phyloP scores from a whole-genome alignment of 441 rosid genomes.

The Pelargonium australe region DNA sequence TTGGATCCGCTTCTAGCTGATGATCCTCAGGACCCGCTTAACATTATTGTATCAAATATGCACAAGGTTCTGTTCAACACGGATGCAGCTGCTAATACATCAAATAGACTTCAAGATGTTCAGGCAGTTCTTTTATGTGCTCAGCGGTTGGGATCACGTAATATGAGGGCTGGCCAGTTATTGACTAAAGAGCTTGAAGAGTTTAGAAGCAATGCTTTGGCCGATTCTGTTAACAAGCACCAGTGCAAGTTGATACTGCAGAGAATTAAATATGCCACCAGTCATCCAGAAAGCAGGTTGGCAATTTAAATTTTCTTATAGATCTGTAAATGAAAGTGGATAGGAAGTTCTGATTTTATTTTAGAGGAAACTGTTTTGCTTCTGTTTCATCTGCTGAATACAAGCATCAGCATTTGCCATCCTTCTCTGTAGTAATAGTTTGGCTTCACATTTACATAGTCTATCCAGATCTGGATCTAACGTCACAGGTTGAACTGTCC shows the following conservation, averaged over 20 bases:
- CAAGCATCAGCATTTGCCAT: neutral
- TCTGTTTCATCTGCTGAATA: conserved; percentile 15
- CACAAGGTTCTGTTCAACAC: conserved; percentile 79
- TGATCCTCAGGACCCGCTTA: conserved; percentile 92
- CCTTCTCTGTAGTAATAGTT: too few relatives aligned
- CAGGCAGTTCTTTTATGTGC: conserved; percentile 89
- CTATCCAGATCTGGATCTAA: too few relatives aligned
- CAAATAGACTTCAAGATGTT: conserved; percentile 90
- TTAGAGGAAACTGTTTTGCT: conserved; percentile 13
- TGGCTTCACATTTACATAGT: too few relatives aligned
- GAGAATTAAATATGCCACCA: conserved; percentile 74
- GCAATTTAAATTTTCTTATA: conserved; percentile 15
- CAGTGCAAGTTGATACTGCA: conserved; percentile 89
- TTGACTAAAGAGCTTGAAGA: conserved; percentile 91
- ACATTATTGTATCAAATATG: conserved; percentile 70
- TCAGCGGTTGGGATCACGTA: conserved; percentile 89
- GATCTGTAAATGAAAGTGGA: conserved; percentile 6
- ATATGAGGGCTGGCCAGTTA: conserved; percentile 74
- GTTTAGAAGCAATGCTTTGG: conserved; percentile 65
- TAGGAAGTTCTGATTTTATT: conserved; percentile 6
- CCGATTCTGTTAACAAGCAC: conserved; percentile 93
- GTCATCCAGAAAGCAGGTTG: conserved; percentile 72
- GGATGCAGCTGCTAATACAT: conserved; percentile 68
- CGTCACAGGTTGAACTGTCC: too few relatives aligned
- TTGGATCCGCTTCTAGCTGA: conserved; percentile 98